A percentile compares a stretch with the other conserved stretches of the same genome.
Evolutionary conservation across 2,329 filamentous ascomycete species (phyloP).

Genomic region (Emergomyces africanus): DNA sequence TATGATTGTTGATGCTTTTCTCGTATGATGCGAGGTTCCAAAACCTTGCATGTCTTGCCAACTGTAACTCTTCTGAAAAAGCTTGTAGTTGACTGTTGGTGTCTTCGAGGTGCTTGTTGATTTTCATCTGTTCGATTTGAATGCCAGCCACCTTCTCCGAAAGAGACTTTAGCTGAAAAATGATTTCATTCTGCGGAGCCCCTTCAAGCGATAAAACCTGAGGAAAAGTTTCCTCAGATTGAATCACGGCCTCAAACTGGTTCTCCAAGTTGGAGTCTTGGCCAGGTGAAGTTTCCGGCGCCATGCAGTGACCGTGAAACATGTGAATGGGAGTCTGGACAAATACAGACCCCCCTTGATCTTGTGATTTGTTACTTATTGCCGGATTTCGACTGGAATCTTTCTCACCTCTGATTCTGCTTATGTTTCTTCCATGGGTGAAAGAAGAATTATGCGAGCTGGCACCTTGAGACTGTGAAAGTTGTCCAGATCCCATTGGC

Average conservation of each 20-base stretch:
- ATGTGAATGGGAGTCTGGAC: neutral
- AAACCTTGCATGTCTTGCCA: neutral
- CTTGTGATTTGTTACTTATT: neutral
- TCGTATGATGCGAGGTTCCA: neutral
- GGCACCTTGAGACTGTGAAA: neutral
- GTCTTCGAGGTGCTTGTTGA: neutral
- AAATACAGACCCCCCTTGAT: neutral
- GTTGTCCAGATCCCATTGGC: neutral
- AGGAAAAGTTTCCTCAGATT: neutral
- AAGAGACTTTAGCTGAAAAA: neutral
- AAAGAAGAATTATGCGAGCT: neutral
- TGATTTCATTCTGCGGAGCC: neutral
- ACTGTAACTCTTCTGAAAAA: neutral
- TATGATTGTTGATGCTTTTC: neutral
- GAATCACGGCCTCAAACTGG: neutral
- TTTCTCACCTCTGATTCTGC: neutral
- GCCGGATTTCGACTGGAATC: neutral
- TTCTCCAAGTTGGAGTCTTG: neutral
- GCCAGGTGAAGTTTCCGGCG: no score
- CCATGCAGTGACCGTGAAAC: neutral
- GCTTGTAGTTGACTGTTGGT: neutral
- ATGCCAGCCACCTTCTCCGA: neutral
- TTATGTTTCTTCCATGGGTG: neutral
- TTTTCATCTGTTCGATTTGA: neutral
- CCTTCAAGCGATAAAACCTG: no score